Base-by-base conservation (phyloP, 768 basidiomycete genomes). In the Boletus sp. region DNA sequence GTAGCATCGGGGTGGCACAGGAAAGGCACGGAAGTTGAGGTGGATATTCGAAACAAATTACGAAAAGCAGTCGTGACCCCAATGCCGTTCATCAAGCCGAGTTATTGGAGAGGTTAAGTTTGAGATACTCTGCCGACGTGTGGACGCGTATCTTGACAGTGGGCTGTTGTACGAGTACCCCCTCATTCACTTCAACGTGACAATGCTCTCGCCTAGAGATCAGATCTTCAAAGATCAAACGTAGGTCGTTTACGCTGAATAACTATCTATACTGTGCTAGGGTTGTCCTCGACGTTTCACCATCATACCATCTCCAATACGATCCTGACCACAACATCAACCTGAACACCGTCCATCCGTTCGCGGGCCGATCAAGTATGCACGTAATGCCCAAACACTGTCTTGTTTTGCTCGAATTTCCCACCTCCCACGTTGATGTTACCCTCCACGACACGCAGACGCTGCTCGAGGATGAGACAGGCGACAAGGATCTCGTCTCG, bases 41-140 rank as follows among this genome's bases (percentile, higher is more conserved):
- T 98, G 15, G 89, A 95, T 57, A 89, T 98, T 37, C 81, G 96
- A 47, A 87, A 83, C 56, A 93, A 92, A 73, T 68, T 83, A 67
- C 78, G 92, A 44, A 85, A 83, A 62, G 94, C 89, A 1, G 76
- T 83, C 10, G 76, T 98, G 32, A 83, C 83, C 6, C 79, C 84
- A 0, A 92, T 98, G 92, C 96, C 97, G 15, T 99, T 97, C 66
- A 79, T 90, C 15, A 84, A 86, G 65, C 76, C 90, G 15, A 86
- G 83, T 58, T 98, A 98, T 70, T 97, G 80, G 77, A 77, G 89
- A 56, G 90, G 90, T 9, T 75, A 59, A 48, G 36, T 40, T 44
- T 8, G 15, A 14, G 28, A 32, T 18, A 6, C 12, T 39, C 10
- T 1, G 7, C 17, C 18, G 5, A 39, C 11, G 20, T 12, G 14